Evolutionary conservation across 2,329 filamentous ascomycete species (phyloP).

Genomic region (Ascochyta viciae-villosae): DNA sequence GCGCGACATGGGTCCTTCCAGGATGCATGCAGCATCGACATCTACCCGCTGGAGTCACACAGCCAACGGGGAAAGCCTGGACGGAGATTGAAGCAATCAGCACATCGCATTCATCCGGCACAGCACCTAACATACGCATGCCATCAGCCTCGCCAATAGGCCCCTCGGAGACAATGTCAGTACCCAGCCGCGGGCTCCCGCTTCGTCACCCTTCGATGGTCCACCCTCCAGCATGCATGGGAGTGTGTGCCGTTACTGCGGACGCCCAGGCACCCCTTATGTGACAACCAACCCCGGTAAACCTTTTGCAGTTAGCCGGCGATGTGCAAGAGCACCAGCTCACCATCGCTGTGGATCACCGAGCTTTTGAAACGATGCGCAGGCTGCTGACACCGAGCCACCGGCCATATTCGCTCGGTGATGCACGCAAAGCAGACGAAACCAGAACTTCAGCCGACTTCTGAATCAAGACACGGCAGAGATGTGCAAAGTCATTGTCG

Average conservation of each 20-base stretch:
- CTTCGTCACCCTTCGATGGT: conserved; percentile 17
- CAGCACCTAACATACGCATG: conserved; percentile 8
- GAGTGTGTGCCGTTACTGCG: conserved; percentile 34
- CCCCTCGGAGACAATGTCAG: conserved; percentile 18
- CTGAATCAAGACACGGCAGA: conserved; percentile 24
- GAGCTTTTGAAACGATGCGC: conserved; percentile 42
- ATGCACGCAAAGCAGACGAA: conserved; percentile 21
- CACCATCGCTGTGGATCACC: conserved; percentile 26
- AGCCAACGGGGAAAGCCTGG: conserved; percentile 38
- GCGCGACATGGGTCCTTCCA: conserved; percentile 29
- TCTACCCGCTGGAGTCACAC: conserved; percentile 34
- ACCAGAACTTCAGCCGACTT: conserved; percentile 19
- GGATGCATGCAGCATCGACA: conserved; percentile 36
- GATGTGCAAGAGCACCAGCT: conserved; percentile 36
- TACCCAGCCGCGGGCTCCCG: conserved; percentile 27
- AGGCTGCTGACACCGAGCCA: conserved; percentile 33
- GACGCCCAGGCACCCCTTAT: conserved; percentile 28
- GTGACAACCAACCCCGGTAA: conserved; percentile 20
- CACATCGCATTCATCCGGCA: conserved; percentile 29
- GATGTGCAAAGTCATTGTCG: not conserved
- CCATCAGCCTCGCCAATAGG: conserved; percentile 34
- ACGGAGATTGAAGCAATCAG: conserved; percentile 47
- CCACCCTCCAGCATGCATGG: conserved; percentile 34
- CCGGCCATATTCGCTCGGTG: conserved; percentile 23
- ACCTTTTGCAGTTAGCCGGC: conserved; percentile 31